Evolutionary conservation across 345 rosid species (phyloP).

Genomic region (Acer yangbiense): DNA sequence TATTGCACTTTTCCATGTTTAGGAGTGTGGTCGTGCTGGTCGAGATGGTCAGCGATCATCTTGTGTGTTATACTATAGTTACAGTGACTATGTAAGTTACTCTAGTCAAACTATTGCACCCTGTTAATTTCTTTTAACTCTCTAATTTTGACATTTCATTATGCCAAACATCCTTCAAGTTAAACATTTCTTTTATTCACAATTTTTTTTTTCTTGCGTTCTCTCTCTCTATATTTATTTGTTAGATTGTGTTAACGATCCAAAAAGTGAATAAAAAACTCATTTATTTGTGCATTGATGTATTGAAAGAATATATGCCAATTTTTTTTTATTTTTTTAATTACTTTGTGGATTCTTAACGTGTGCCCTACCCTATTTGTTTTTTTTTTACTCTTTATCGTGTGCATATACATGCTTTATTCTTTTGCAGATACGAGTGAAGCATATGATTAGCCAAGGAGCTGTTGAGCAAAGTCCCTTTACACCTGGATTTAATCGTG

Average conservation of each 20-base stretch:
- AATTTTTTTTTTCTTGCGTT: not conserved
- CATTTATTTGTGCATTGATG: not conserved
- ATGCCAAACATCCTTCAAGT: not conserved
- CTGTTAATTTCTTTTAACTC: conserved; percentile 17
- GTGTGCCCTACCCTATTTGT: not conserved
- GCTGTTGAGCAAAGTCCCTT: conserved; percentile 76
- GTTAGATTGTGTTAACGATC: not conserved
- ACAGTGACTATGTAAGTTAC: conserved; percentile 88
- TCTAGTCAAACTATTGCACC: conserved; percentile 8
- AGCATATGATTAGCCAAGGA: conserved; percentile 95
- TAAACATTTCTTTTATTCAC: not conserved
- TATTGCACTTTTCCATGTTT: conserved; percentile 24
- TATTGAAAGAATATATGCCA: not conserved
- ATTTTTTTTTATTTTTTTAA: not conserved
- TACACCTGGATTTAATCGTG: conserved; percentile 61
- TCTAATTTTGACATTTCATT: not conserved
- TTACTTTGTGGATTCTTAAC: not conserved
- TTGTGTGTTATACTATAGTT: conserved; percentile 88
- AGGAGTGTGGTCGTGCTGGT: conserved; percentile 99
- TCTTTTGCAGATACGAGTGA: conserved; percentile 74
- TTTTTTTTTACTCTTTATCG: not conserved
- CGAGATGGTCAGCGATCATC: conserved; percentile 94
- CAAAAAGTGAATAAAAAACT: not conserved
- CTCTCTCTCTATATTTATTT: not conserved
- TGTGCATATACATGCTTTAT: conserved; percentile 18